Evolutionary conservation across 352 stramenopile genomes (phyloP).

Genomic region (Blastocystis hominis): DNA sequence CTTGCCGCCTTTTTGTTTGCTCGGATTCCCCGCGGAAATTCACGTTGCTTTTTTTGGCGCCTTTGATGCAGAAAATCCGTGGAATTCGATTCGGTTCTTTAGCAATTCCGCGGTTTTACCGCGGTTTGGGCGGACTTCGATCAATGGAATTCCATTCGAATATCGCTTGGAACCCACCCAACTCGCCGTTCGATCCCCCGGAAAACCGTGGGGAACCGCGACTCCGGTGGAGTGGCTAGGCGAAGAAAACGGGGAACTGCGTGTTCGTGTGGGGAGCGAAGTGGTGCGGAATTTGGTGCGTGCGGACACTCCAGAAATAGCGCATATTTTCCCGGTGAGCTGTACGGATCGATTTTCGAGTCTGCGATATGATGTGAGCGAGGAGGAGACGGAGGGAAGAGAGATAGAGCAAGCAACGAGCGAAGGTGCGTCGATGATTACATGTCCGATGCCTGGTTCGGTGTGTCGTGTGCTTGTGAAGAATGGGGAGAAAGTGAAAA

Average conservation of each 20-base stretch:
- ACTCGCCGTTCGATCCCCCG: too few species aligned
- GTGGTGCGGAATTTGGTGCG: background rate
- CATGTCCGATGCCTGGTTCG: slow-evolving; percentile 85
- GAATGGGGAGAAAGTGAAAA: slow-evolving; percentile 73
- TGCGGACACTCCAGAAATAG: background rate
- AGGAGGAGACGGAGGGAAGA: too few species aligned
- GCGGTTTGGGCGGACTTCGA: background rate
- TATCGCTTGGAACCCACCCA: too few species aligned
- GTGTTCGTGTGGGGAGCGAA: too few species aligned
- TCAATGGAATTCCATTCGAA: background rate
- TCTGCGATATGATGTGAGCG: background rate
- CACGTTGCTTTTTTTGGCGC: too few species aligned
- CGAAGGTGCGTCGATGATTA: slow-evolving; percentile 59
- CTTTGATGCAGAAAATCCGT: background rate
- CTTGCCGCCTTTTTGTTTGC: background rate
- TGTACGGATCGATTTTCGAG: background rate
- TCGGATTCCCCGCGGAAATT: too few species aligned
- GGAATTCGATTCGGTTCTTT: background rate
- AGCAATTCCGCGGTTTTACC: background rate
- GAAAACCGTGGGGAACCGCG: too few species aligned
- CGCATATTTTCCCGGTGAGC: background rate
- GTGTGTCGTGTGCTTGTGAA: slow-evolving; percentile 79
- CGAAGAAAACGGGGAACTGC: too few species aligned
- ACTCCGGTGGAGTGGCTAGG: too few species aligned
- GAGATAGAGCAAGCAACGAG: too few species aligned